Base-by-base conservation (phyloP, 495 filamentous ascomycete genomes). In the Penicillium ucsense region DNA sequence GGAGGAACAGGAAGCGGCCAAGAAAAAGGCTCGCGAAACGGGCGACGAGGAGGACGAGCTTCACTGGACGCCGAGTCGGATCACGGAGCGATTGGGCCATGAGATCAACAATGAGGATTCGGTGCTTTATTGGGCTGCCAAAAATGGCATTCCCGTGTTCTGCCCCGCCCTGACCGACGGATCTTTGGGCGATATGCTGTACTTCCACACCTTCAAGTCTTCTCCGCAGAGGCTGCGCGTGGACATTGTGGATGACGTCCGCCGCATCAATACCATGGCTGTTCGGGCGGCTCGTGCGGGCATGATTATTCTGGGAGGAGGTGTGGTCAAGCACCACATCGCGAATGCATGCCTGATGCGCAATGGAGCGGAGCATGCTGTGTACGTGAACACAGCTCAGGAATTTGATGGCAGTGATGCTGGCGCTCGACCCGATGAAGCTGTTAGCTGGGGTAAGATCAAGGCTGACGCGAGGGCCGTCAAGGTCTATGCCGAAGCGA, bases 381-480 rank as follows among this genome's bases (percentile, higher is more conserved):
- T 98, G 8, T 97, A 94, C 59, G 83, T 98, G 57, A 97, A 98
- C 63, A 96, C 94, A 2, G 92, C 79, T 0, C 86, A 92, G 64
- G 94, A 98, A 61, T 97, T 95, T 63, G 92, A 98, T 64, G 94
- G 92, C 0, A 94, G 87, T 51, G 94, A 98, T 75, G 91, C 94
- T 3, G 92, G 94, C 0, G 92, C 94, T 3, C 76, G 94, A 41
- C 94, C 94, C 5, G 92, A 97, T 56, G 92, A 98, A 67, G 92
- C 92, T 1, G 88, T 98, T 9, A 94, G 88, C 54, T 98, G 94
- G 92, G 92, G 92, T 4, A 97, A 98, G 76, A 95, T 98, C 65
- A 95, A 90, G 63, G 72, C 79, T 20, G 86, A 84, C 36, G 94
- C 78, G 0, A 79, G 88, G 47, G 83, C 83, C 47, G 90, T 96